Base-by-base conservation (phyloP, 1,139 yeast species). In the Chernovozyma aurita region DNA sequence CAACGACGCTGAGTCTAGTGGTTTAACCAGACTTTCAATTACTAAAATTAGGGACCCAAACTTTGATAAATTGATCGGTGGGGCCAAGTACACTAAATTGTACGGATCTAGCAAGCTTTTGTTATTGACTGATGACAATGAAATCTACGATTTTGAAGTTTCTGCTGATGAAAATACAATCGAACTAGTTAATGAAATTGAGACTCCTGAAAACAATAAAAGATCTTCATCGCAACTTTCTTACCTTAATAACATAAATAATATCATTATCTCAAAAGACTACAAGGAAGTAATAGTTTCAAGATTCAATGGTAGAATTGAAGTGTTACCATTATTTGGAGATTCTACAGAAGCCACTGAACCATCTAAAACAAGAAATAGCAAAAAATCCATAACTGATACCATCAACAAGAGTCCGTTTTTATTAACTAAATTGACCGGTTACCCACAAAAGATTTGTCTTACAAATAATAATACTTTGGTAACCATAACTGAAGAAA, bases 401-500 rank as follows among this genome's bases (percentile, higher is more conserved):
- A 41, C 40, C 4, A 43, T 39, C 11, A 35, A 46, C 4, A 40
- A 44, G 3, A 46, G 49, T 4, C 35, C 36, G 17, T 45, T 52
- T 5, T 46, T 48, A 40, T 56, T 80, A 34, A 71, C 82, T 16
- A 75, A 76, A 43, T 62, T 84, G 39, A 70, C 78, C 36, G 66
- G 74, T 30, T 68, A 72, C 26, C 80, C 90, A 6, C 80, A 86
- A 14, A 75, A 84, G n/a, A 43, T 87, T 32, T 61, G 67, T 18
- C 78, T 85, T 49, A 70, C 86, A 1, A 52, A 56, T 15, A 52
- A 53, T 22, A 65, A 67, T 30, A 75, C 85, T 2, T 61, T 90
- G 26, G 57, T 84, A 15, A 78, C 83, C 8, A 73, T 83, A 20
- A 80, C 92, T 4, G 78, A 84, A 36, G 95, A 86, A 38, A 85